A percentile compares a stretch with the other conserved stretches of the same genome.
Conservation (phyloP, 257 asterid genomes). For the Solanum bulbocastanum region DNA sequence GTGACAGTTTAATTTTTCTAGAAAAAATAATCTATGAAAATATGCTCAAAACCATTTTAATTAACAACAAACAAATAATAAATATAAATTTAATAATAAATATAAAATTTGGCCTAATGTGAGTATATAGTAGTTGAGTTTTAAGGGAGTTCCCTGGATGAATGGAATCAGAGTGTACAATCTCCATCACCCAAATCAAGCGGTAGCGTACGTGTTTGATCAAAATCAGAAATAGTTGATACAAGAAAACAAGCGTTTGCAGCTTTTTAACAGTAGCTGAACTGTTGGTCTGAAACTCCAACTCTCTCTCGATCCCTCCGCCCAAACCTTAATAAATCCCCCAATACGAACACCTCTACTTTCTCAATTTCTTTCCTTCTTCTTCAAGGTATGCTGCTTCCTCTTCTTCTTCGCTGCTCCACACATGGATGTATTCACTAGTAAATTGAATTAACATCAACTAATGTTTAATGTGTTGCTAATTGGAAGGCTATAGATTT, state of each 20-base stretch:
- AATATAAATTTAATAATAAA: too few species aligned
- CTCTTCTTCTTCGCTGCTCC: not conserved
- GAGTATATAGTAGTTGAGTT: not conserved
- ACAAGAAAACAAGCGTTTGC: not conserved
- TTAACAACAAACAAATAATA: too few species aligned
- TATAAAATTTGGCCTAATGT: not conserved
- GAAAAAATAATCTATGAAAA: too few species aligned
- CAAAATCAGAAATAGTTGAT: not conserved
- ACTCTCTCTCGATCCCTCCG: conserved; percentile 16
- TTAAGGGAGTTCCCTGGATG: not conserved
- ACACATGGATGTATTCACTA: not conserved
- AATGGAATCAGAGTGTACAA: not conserved
- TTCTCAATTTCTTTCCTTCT: not conserved
- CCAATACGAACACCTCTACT: not conserved
- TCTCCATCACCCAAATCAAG: not conserved
- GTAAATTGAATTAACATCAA: not conserved
- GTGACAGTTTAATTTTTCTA: too few species aligned
- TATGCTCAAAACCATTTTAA: too few species aligned
- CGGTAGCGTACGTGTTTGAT: conserved; percentile 3
- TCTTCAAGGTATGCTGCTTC: not conserved
- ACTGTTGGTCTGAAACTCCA: conserved; percentile 13
- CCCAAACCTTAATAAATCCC: not conserved
- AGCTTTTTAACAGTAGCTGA: not conserved
- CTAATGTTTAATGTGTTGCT: not conserved
- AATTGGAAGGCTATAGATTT: not conserved